Base-by-base conservation (phyloP, 495 filamentous ascomycete species). In the Penicillium waksmanii region DNA sequence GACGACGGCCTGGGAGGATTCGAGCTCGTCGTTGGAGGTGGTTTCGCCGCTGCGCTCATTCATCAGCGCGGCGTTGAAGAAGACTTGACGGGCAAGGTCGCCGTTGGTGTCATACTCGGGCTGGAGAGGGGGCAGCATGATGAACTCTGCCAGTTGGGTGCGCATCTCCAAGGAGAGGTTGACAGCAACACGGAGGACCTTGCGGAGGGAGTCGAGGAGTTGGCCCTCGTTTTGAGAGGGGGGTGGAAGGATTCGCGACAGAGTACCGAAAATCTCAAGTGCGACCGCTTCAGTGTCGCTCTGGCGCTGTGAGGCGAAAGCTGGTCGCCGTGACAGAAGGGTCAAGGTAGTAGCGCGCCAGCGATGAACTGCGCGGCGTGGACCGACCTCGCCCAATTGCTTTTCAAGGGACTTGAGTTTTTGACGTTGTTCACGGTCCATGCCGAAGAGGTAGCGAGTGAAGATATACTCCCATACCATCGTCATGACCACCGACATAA, bases 381-480 rank as follows among this genome's bases (percentile, higher is more conserved):
- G 88, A 68, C 92, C 94, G 64, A 96, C 90, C 73, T 97, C 95
- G 25, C 79, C 75, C n/a, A 98, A 81, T 52, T 87, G 85, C 76
- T 95, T 96, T 77, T 98, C 95, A 15, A 98, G 85, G 8, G 85
- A 84, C 76, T 98, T 96, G 68, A 98, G 89, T 68, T 96, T 97
- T 74, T 98, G 93, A 25, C 96, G 89, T 69, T 98, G 93, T 69
- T 97, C 95, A 52, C 92, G 84, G 74, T 97, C 94, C 91, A 98
- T 95, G 61, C 96, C 95, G 68, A 98, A 98, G 36, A 98, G 85
- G 69, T 98, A 98, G 56, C 96, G 88, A 11, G 93, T 96, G 73
- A 98, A 98, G 69, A 98, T 87, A 67, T 90, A 96, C 70, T 98
- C 94, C 92, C 92, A 97, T 36, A 98, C 85, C 91, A 98, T 96